These are phyloP conservation scores for Solanum boliviense DNA, from an alignment of 257 asterid genomes.

Conservation along the genomic window DNA sequence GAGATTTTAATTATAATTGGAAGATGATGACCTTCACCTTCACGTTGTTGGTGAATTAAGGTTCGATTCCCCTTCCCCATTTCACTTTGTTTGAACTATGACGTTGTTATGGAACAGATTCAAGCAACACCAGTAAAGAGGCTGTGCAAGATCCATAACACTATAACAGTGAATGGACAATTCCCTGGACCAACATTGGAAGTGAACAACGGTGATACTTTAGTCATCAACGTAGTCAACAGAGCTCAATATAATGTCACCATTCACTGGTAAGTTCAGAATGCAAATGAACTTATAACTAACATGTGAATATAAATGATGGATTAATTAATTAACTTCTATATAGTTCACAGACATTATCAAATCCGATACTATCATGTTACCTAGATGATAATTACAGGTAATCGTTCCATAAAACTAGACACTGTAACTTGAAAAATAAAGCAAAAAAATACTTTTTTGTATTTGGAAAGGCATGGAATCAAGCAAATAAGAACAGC, in stretches of 20 bases:
- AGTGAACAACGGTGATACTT: slow-evolving; percentile 73
- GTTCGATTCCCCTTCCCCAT: not conserved
- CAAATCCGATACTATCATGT: not conserved
- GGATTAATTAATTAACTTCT: not conserved
- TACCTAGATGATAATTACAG: not conserved
- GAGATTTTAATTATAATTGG: not conserved
- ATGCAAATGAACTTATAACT: not conserved
- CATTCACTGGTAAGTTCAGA: slow-evolving; percentile 55
- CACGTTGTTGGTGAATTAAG: too few relatives aligned
- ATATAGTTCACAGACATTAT: not conserved
- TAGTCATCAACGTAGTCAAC: slow-evolving; percentile 58
- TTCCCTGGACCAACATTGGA: slow-evolving; percentile 75
- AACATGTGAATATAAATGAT: too few relatives aligned
- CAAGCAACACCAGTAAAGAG: slow-evolving; percentile 83
- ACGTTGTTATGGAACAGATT: slow-evolving; percentile 26
- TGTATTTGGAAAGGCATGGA: slow-evolving; percentile 55
- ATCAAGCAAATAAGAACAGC: slow-evolving; percentile 63
- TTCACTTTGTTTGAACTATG: too few relatives aligned
- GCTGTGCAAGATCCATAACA: slow-evolving; percentile 74
- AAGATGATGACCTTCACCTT: not conserved
- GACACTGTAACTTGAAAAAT: not conserved
- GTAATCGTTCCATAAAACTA: not conserved
- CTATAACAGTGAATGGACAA: slow-evolving; percentile 67
- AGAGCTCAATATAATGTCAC: slow-evolving; percentile 67
- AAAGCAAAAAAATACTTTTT: too few relatives aligned